Base-by-base conservation (phyloP, 306 rosid species). In the Begonia fuchsioides region DNA sequence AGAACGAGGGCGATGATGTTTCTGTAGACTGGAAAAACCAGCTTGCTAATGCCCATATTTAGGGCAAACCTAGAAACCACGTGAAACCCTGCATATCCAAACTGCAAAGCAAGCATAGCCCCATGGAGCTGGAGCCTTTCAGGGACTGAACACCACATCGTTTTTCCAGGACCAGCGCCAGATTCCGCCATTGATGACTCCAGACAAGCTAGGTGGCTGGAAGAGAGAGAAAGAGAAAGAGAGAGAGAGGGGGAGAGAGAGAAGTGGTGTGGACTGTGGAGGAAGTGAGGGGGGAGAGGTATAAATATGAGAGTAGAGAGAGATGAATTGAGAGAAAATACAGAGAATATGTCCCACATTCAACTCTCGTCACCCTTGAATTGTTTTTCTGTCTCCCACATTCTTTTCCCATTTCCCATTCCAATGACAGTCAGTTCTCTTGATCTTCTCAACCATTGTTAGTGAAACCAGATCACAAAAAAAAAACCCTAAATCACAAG, bases 21-120 rank as follows among this genome's bases (percentile, higher is more conserved):
- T 11, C 98, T 66, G 69, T 90, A 90, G 41, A 90, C 98, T 0
- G 95, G 98, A 64, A 81, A 90, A 48, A 90, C 98, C 11, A 90
- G 87, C 65, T 90, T 90, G 65, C 94, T 79, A 14, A 90, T 59
- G 57, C 98, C 98, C 98, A 90, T 90, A 54, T 90, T 90, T 14
- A 90, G 98, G 56, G 98, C 98, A 61, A 86, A 82, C 59, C 98
- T 71, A 0, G 98, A 90, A 59, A 90, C 98, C 0, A 90, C 95
- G 57, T 90, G 98, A 60, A 90, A 90, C 0, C 98, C 98, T 1
- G 98, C 98, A 12, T 90, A 90, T 12, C 98, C 98, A 55, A 90
- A 82, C 69, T 90, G 98, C 66, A 90, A 61, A 63, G 81, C 87
- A 79, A 90, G 20, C 98, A 90, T 90, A 69, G 98, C 98, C 10